phyloP scores from a whole-genome alignment of 805 yeast species.

The Candida pseudoglaebosa region DNA sequence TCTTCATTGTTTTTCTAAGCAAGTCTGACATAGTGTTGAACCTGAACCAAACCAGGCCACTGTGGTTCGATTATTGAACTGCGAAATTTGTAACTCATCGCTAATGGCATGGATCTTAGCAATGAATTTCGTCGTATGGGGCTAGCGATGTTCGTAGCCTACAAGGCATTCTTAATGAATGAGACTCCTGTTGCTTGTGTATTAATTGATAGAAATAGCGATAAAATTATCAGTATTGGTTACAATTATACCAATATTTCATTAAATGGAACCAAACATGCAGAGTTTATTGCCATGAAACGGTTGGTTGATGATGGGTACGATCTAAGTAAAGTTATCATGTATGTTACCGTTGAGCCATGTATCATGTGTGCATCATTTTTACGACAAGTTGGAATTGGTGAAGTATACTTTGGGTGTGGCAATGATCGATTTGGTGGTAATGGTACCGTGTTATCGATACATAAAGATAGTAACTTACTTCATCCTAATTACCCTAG shows the following conservation, averaged over 20 bases:
- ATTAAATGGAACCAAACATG: conserved; percentile 85
- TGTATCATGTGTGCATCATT: conserved; percentile 98
- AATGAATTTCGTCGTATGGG: conserved; percentile 29
- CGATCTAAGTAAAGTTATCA: conserved; percentile 41
- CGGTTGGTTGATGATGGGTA: conserved; percentile 11
- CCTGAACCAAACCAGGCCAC: too few relatives aligned
- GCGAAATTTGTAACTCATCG: background rate
- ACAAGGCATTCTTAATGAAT: conserved; percentile 29
- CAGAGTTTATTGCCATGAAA: conserved; percentile 82
- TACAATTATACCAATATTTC: conserved; percentile 84
- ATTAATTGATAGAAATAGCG: conserved; percentile 23
- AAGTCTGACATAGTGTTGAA: conserved; percentile 22
- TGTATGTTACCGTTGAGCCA: conserved; percentile 96
- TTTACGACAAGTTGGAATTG: conserved; percentile 71
- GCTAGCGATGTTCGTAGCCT: conserved; percentile 34
- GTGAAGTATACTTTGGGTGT: conserved; percentile 81
- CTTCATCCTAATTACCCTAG: conserved; percentile 42
- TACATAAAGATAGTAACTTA: conserved; percentile 23
- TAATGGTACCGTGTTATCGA: conserved; percentile 76
- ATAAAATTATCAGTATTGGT: conserved; percentile 64
- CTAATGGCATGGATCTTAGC: conserved; percentile 11
- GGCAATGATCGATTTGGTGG: conserved; percentile 97
- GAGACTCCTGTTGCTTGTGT: conserved; percentile 45
- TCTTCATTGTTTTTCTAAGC: conserved; percentile 22
- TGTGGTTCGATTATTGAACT: background rate